Base-by-base conservation (phyloP, 352 stramenopile species). In the Plasmopara muralis region DNA sequence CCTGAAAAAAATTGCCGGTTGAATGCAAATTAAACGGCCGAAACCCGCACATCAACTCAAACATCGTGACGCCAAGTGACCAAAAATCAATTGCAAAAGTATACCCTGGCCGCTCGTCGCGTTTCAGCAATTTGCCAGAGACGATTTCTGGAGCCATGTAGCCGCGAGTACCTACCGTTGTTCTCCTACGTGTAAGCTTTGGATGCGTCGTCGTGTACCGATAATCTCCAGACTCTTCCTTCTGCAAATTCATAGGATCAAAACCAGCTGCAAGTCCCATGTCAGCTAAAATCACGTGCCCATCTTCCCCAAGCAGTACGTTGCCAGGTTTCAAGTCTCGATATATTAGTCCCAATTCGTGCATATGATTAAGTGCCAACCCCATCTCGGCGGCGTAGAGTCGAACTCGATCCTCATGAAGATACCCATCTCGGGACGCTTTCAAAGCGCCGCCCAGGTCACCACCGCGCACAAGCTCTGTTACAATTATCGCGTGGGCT, bases 61-160 rank as follows among this genome's bases (percentile, higher is more conserved):
- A 96, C 20, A 94, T 85, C 20, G 85, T 87, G 41, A 93, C 72
- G 2, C 80, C 79, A n/a, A 91, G 69, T 34, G 79, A 87, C 77
- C 81, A 91, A 55, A 82, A 90, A 57, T 91, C 79, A 16, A 91
- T 76, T 9, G 77, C 74, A 41, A 63, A 81, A 15, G 76, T 89
- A 55, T 93, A 93, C 4, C 85, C 85, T 4, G 77, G 74, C 2
- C 79, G 77, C 59, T 93, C 77, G 25, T 87, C 73, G 16, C 80
- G 71, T 47, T 86, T 83, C 35, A 91, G 68, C n/a, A 87, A 64
- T 51, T 95, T 88, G 28, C 87, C 81, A 0, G 78, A 87, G 28
- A 95, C 89, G 58, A 96, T 92, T 56, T 96, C 87, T 4, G 85
- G 85, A n/a, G 85, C 84, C 85, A 96, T 94, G 66, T 96, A 95